These are phyloP conservation scores for Conticribra guillardii DNA, from an alignment of 108 stramenopile species.

Conservation along the genomic window DNA sequence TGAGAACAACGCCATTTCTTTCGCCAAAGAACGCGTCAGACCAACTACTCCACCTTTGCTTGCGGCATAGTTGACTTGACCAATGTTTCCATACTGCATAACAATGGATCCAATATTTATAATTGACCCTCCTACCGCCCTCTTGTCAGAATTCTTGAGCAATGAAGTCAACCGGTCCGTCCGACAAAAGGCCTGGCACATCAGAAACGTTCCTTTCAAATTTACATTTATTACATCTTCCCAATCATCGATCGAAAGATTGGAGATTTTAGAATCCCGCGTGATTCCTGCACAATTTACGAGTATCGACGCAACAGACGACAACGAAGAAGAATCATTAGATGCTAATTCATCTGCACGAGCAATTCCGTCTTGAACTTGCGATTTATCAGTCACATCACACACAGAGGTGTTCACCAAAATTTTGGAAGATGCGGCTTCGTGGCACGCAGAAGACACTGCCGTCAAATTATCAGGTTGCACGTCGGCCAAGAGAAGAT, in stretches of 20 bases:
- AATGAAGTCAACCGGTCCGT: conserved; percentile 32
- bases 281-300: conserved; percentile 86
- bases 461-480: conserved; percentile 22
- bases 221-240: conserved; percentile 58
- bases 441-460: conserved; percentile 26
- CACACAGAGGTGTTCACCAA: conserved; percentile 40
- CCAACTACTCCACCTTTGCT: conserved; percentile 84
- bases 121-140: conserved; percentile 52
- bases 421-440: conserved; percentile 13
- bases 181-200: conserved; percentile 62
- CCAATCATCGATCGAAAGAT: conserved; percentile 52
- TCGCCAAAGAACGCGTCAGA: conserved; percentile 71
- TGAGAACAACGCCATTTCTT: conserved; percentile 68
- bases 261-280: conserved; percentile 59
- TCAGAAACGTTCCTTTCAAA: conserved; percentile 57
- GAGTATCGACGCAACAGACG: conserved; percentile 54
- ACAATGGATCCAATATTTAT: conserved; percentile 82
- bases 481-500: conserved; percentile 41
- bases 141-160: neutral
- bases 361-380: conserved; percentile 49
- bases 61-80: conserved; percentile 85
- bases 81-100: conserved; percentile 71
- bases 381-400: conserved; percentile 56
- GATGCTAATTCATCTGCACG: conserved; percentile 44
- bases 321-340: conserved; percentile 17